Percentiles rank a stretch among this genome's conserved stretches.
phyloP scores from a whole-genome alignment of 139 green algal species.

The Closterium sp. region DNA sequence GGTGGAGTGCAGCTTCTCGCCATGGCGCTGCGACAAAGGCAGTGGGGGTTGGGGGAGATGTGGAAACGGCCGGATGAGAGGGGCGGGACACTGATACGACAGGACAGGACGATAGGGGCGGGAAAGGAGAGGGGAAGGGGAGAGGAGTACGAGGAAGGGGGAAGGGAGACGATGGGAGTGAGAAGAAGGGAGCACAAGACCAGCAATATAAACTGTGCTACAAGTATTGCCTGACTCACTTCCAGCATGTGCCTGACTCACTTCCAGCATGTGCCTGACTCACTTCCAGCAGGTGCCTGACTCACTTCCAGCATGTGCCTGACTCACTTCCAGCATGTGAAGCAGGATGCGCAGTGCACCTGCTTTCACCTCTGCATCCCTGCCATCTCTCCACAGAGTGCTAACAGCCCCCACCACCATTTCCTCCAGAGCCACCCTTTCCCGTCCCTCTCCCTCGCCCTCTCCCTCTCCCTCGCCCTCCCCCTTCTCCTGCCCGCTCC shows the following conservation, averaged over 20 bases:
- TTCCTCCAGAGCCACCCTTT: slow-evolving; percentile 6
- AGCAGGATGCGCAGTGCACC: slow-evolving; percentile 39
- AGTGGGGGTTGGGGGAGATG: background rate
- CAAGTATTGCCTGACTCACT: too few species aligned
- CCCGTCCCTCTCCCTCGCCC: background rate
- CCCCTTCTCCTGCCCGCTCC: background rate
- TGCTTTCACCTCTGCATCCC: slow-evolving; percentile 22
- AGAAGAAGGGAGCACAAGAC: background rate
- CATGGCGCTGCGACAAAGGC: slow-evolving; percentile 32
- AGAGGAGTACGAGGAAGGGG: background rate
- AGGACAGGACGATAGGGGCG: background rate
- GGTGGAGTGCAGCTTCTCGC: slow-evolving; percentile 47
- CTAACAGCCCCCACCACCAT: slow-evolving; percentile 39
- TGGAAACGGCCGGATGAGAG: background rate
- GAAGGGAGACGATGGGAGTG: background rate
- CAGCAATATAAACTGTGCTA: too few species aligned
- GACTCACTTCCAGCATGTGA: slow-evolving; percentile 41
- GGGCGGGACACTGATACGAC: background rate
- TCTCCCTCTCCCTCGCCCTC: background rate
- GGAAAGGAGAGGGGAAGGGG: background rate
- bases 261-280: too few species aligned
- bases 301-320: too few species aligned
- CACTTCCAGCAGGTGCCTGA: too few species aligned
- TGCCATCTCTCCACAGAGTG: slow-evolving; percentile 18
- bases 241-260: too few species aligned